Evolutionary conservation across 2,329 filamentous ascomycete species (phyloP).

Genomic region (Scedosporium boydii): DNA sequence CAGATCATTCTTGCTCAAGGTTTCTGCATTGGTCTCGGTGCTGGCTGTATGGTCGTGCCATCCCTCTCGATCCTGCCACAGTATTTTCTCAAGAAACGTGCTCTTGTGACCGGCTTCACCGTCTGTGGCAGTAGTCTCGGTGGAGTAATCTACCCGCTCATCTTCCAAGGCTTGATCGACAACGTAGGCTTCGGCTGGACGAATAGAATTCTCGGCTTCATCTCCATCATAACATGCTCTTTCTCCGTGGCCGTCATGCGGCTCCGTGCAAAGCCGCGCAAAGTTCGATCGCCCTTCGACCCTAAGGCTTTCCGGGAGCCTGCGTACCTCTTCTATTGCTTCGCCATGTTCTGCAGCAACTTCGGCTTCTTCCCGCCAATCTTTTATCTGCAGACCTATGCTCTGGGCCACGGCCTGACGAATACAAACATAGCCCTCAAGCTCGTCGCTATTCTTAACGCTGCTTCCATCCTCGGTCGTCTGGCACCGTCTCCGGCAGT

Average conservation of each 20-base stretch:
- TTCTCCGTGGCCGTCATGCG: conserved; percentile 19
- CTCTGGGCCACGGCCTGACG: conserved; percentile 22
- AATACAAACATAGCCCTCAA: conserved; percentile 28
- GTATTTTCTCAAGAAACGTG: conserved; percentile 28
- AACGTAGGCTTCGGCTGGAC: conserved; percentile 25
- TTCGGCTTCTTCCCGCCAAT: conserved; percentile 28
- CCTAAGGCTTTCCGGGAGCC: conserved; percentile 18
- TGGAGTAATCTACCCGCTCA: conserved; percentile 26
- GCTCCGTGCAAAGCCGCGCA: conserved; percentile 12
- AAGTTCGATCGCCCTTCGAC: conserved; percentile 19
- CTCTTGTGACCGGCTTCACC: conserved; percentile 32
- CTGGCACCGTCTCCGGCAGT: conserved; percentile 35
- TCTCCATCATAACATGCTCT: conserved; percentile 20
- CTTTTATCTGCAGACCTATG: conserved; percentile 36
- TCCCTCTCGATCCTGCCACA: conserved; percentile 27
- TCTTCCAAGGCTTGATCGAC: conserved; percentile 21
- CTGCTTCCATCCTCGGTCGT: conserved; percentile 37
- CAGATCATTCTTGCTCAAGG: conserved; percentile 32
- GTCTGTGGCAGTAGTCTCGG: conserved; percentile 30
- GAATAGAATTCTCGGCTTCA: conserved; percentile 23
- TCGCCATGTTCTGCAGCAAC: conserved; percentile 23
- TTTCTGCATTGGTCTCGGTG: conserved; percentile 31
- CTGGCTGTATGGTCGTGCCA: conserved; percentile 27
- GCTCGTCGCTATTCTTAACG: conserved; percentile 41
- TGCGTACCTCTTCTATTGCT: conserved; percentile 21